Evolutionary conservation across 345 rosid genomes (phyloP).

Genomic region (Brassica cretica): DNA sequence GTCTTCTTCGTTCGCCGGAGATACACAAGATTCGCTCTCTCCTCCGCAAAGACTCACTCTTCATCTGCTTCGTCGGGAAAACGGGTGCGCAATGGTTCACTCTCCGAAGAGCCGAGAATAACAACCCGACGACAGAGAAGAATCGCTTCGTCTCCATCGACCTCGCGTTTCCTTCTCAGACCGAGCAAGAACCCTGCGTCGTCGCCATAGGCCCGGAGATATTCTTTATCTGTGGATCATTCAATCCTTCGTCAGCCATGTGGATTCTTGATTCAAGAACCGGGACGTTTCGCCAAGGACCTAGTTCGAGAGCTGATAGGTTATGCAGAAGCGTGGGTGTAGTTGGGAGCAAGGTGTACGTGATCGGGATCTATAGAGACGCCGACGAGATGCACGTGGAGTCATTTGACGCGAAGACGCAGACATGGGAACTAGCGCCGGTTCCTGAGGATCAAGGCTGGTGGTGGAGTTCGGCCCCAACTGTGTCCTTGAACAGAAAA

Average conservation of each 20-base stretch:
- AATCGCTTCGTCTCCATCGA: background rate
- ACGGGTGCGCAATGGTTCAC: background rate
- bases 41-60: conserved; percentile 3
- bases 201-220: background rate
- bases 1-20: background rate
- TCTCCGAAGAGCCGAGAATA: background rate
- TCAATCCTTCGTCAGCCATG: background rate
- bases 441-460: background rate
- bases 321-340: background rate
- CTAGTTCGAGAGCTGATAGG: background rate
- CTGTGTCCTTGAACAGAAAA: background rate
- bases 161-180: background rate
- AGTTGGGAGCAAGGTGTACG: background rate
- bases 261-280: background rate
- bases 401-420: conserved; percentile 4
- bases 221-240: background rate
- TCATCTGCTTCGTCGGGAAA: background rate
- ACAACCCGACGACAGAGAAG: background rate
- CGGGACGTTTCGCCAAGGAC: background rate
- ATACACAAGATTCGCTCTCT: background rate
- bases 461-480: background rate
- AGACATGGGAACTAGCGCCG: background rate
- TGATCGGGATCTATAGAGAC: background rate
- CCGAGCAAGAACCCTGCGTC: background rate
- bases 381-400: background rate